These are phyloP conservation scores for Alternaria sp. DNA, from an alignment of 2,329 filamentous ascomycete species.

Conservation along the genomic window DNA sequence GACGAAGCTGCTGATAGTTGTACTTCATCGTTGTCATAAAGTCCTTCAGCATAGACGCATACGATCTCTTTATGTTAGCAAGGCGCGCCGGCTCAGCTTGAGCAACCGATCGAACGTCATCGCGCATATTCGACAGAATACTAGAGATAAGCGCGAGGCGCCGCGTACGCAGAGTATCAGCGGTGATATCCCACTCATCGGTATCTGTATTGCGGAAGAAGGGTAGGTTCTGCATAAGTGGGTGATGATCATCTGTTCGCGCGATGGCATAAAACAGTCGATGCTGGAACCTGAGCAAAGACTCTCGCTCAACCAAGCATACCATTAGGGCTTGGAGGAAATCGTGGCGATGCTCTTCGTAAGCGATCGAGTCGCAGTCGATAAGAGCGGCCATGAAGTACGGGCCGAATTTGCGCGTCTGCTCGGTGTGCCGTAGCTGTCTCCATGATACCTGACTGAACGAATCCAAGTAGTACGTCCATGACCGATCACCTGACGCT, in stretches of 20 bases:
- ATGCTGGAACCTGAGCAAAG: slow-evolving; percentile 69
- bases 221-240: slow-evolving; percentile 65
- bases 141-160: slow-evolving; percentile 64
- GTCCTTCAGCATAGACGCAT: slow-evolving; percentile 61
- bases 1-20: slow-evolving; percentile 64
- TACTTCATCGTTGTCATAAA: slow-evolving; percentile 68
- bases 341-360: slow-evolving; percentile 56
- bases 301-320: slow-evolving; percentile 66
- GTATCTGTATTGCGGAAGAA: slow-evolving; percentile 56
- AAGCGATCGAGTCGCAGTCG: slow-evolving; percentile 50
- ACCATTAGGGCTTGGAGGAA: slow-evolving; percentile 63
- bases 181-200: slow-evolving; percentile 57
- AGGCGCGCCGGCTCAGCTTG: slow-evolving; percentile 39
- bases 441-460: slow-evolving; percentile 62
- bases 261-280: slow-evolving; percentile 63
- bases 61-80: slow-evolving; percentile 55
- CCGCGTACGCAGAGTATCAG: slow-evolving; percentile 62
- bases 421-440: slow-evolving; percentile 56
- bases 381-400: slow-evolving; percentile 56
- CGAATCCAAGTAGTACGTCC: slow-evolving; percentile 64
- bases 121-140: slow-evolving; percentile 67
- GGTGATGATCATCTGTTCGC: slow-evolving; percentile 56
- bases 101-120: slow-evolving; percentile 52
- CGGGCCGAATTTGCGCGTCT: slow-evolving; percentile 55
- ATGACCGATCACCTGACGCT: slow-evolving; percentile 55